Evolutionary conservation across 441 rosid species (phyloP).

Genomic region (Geranium incanum): DNA sequence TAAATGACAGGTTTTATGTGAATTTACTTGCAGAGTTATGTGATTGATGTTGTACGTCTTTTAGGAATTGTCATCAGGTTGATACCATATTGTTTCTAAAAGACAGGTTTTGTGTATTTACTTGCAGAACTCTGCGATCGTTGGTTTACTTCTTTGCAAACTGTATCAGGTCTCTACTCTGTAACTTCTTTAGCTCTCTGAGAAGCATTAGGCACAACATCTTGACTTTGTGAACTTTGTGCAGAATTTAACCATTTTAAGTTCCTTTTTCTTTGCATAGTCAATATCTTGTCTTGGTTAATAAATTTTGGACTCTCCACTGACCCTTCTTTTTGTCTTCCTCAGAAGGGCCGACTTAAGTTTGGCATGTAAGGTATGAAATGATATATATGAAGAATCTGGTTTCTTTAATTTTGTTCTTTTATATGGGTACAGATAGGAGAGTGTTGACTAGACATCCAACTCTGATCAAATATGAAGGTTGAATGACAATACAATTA

Average conservation of each 20-base stretch:
- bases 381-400: not conserved
- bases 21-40: not conserved
- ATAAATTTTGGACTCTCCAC: not conserved
- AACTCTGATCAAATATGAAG: constrained; percentile 1
- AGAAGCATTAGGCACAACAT: not conserved
- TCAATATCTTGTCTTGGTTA: not conserved
- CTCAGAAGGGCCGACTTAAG: not conserved
- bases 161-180: not conserved
- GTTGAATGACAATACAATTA: constrained; percentile 4
- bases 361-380: not conserved
- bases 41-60: not conserved
- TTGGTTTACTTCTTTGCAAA: not conserved
- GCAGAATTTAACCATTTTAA: not conserved
- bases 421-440: not conserved
- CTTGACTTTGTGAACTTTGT: not conserved
- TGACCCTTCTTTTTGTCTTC: not conserved
- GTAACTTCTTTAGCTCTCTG: not conserved
- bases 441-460: constrained; percentile 7
- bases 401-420: not conserved
- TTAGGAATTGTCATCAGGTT: not conserved
- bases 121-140: not conserved
- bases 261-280: not conserved
- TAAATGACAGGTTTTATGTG: not conserved
- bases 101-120: not conserved
- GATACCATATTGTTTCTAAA: not conserved